These are phyloP conservation scores for Tephrocybe sp. DNA, from an alignment of 768 basidiomycete species.

Conservation along the genomic window DNA sequence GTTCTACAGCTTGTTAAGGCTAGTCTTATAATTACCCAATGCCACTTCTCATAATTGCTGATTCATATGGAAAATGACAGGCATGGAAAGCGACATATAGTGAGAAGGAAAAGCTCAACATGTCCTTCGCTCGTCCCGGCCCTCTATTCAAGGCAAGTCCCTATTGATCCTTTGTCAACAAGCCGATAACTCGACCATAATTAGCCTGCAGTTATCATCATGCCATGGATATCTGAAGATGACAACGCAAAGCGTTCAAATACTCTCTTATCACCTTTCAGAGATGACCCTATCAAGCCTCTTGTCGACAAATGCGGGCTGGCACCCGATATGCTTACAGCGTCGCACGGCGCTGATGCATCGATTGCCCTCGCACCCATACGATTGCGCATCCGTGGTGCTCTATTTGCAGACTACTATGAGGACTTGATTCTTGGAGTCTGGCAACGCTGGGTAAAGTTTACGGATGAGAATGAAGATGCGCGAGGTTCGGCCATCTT, in stretches of 20 bases:
- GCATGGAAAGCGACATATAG: slow-evolving; percentile 6
- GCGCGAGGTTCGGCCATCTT: slow-evolving; percentile 12
- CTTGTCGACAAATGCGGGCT: slow-evolving; percentile 9
- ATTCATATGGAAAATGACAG: not conserved
- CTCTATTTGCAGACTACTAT: slow-evolving; percentile 20
- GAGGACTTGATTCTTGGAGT: slow-evolving; percentile 16
- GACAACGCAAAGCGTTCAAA: slow-evolving; percentile 4
- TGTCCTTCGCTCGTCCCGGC: slow-evolving; percentile 5
- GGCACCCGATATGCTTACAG: slow-evolving; percentile 14
- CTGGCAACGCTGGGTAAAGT: slow-evolving; percentile 17
- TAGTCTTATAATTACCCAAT: not conserved
- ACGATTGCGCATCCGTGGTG: slow-evolving; percentile 16
- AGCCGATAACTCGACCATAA: not conserved
- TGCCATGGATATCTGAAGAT: slow-evolving; percentile 19
- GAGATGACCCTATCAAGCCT: slow-evolving; percentile 10
- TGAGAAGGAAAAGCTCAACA: slow-evolving; percentile 4
- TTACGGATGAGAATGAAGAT: slow-evolving; percentile 18
- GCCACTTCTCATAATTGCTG: not conserved
- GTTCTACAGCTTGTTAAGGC: slow-evolving; percentile 13
- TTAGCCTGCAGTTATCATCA: slow-evolving; percentile 16
- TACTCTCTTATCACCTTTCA: slow-evolving; percentile 20
- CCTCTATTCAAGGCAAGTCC: slow-evolving; percentile 14
- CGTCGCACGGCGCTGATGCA: slow-evolving; percentile 17
- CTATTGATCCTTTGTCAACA: not conserved
- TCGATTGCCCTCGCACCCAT: slow-evolving; percentile 15